A percentile compares a stretch with the other conserved stretches of the same genome.
These are phyloP conservation scores for Emergomyces orientalis DNA, from an alignment of 2,329 filamentous ascomycete genomes.

Conservation along the genomic window DNA sequence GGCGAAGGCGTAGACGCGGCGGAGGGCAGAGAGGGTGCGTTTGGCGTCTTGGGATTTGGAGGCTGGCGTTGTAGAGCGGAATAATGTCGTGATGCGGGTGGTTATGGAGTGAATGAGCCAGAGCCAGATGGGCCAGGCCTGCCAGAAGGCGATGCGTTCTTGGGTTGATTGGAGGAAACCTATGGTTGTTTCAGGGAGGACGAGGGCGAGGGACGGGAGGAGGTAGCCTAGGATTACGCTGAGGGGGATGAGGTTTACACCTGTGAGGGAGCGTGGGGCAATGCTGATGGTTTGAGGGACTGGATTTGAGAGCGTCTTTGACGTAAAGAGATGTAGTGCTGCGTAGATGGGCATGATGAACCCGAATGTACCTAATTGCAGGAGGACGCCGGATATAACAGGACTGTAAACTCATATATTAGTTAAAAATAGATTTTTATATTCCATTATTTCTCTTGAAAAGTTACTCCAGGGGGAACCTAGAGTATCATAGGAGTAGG, in stretches of 20 bases:
- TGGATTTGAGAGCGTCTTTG: conserved; percentile 31
- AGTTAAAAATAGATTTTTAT: conserved; percentile 9
- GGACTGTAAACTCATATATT: conserved; percentile 19
- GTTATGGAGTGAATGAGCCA: conserved; percentile 26
- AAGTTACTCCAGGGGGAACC: background rate
- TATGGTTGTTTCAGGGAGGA: conserved; percentile 33
- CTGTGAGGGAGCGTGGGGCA: conserved; percentile 23
- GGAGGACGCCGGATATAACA: conserved; percentile 33
- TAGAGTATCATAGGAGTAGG: background rate
- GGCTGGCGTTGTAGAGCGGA: conserved; percentile 11
- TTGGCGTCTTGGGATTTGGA: background rate
- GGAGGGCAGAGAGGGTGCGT: conserved; percentile 24
- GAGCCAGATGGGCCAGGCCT: conserved; percentile 43
- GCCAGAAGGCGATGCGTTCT: conserved; percentile 42
- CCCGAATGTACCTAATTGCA: conserved; percentile 39
- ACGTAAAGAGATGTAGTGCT: conserved; percentile 36
- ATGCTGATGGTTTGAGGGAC: conserved; percentile 27
- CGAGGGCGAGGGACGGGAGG: conserved; percentile 37
- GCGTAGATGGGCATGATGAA: conserved; percentile 38
- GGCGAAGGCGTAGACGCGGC: conserved; percentile 35
- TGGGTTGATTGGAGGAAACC: conserved; percentile 39
- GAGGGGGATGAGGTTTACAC: conserved; percentile 28
- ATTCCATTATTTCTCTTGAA: background rate
- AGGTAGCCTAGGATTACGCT: conserved; percentile 38
- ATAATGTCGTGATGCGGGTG: conserved; percentile 18